Evolutionary conservation across 768 basidiomycete species (phyloP), one percentile per base, ranked within the genome.

Genomic region (Calocera viscosa): DNA sequence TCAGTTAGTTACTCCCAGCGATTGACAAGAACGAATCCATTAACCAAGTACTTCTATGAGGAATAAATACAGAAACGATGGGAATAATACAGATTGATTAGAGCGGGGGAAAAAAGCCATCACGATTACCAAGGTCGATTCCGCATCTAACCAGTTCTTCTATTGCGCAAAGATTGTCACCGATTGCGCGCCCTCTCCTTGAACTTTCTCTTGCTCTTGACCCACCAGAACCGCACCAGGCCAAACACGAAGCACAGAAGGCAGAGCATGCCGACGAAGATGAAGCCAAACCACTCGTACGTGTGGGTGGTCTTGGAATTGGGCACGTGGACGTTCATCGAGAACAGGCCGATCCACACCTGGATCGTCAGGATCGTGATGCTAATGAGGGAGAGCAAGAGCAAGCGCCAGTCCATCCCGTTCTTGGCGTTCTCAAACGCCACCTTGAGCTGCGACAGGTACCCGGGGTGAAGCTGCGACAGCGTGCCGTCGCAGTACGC

Each of bases 401-500:
- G 72, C 24, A 93, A 76, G 16, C 85, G 82, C 70, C 82, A 83
- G 74, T 90, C 89, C 2, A 82, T 83, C 3, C 82, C 83, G 8
- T 80, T 78, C 74, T 87, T 86, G 1, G 85, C 82, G 35, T 79
- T 78, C 5, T 82, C 80, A 38, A 85, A 82, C 17, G 82, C 81
- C 0, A 87, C 77, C 7, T 86, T 82, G 3, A 97, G 82, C 66
- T 92, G 86, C 14, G 87, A 83, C 5, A 94, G 78, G 74, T 94
- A 94, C 1, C 86, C 86, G 0, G 91, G 91, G 71, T 94, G 91
- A 19, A 89, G 89, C 70, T 94, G 87, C 69, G 87, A 86, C 63
- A 97, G 80, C 77, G 93, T 88, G 33, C 88, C 87, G 73, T 97
- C 93, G 76, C 90, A 91, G 75, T 95, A 89, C 12, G 78, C 81